These are phyloP conservation scores for Neopestalotiopsis rosae DNA, from an alignment of 2,329 filamentous ascomycete genomes.

Conservation along the genomic window DNA sequence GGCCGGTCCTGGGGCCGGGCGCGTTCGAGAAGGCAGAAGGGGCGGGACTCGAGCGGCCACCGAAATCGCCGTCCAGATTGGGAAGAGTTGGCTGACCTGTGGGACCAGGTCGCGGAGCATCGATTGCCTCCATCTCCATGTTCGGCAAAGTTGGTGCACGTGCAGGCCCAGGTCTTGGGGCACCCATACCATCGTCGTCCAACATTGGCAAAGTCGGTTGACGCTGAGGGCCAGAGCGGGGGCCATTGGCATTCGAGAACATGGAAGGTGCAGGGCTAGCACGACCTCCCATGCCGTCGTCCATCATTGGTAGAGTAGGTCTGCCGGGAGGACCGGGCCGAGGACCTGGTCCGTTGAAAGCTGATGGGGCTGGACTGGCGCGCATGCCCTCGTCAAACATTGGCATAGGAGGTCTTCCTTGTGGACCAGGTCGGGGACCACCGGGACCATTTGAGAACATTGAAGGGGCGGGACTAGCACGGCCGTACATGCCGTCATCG, in stretches of 20 bases:
- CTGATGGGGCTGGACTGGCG: constrained; percentile 39
- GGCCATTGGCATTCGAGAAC: not conserved
- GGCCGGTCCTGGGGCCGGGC: constrained; percentile 19
- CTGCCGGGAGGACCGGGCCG: constrained; percentile 13
- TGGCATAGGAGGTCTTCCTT: constrained; percentile 18
- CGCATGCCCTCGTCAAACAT: constrained; percentile 32
- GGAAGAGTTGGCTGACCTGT: constrained; percentile 28
- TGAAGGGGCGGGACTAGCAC: constrained; percentile 40
- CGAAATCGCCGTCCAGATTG: constrained; percentile 17
- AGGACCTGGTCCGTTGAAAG: constrained; percentile 26
- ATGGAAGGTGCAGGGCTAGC: constrained; percentile 37
- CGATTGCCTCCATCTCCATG: not conserved
- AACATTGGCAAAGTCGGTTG: constrained; percentile 19
- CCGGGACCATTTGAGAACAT: constrained; percentile 22
- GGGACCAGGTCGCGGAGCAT: constrained; percentile 16
- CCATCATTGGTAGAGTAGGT: constrained; percentile 5
- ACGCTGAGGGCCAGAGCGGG: not conserved
- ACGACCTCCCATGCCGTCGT: constrained; percentile 11
- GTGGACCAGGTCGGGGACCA: constrained; percentile 17
- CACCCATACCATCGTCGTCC: constrained; percentile 26
- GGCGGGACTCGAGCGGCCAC: constrained; percentile 39
- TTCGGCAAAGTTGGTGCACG: constrained; percentile 7
- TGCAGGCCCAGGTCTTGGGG: constrained; percentile 4
- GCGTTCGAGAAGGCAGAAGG: constrained; percentile 33
- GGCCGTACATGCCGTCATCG: constrained; percentile 34